Percentiles rank a stretch among this genome's conserved stretches.
Evolutionary conservation across 495 filamentous ascomycete species (phyloP).

Genomic region (Neurospora terricola): DNA sequence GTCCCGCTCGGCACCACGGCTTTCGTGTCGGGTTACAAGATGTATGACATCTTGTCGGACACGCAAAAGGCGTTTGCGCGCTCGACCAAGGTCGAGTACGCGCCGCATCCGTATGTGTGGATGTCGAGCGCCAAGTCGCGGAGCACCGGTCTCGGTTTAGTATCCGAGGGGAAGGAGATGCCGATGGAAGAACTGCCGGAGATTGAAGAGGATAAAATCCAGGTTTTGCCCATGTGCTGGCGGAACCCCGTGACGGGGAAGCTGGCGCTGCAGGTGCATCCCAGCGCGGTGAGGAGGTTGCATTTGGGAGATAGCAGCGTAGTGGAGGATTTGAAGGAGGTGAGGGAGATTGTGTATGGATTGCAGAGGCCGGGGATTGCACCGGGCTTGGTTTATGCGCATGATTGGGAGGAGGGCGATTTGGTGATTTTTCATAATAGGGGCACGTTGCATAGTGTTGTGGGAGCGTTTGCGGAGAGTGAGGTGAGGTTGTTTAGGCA

Average conservation of each 20-base stretch:
- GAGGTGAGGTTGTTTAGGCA: conserved; percentile 65
- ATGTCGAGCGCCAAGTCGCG: conserved; percentile 56
- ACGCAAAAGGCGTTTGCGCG: conserved; percentile 56
- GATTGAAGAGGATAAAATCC: conserved; percentile 54
- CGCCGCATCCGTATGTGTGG: conserved; percentile 70
- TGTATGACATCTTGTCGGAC: conserved; percentile 51
- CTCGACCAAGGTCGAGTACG: conserved; percentile 58
- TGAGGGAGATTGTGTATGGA: conserved; percentile 56
- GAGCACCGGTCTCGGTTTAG: conserved; percentile 55
- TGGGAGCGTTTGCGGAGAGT: conserved; percentile 59
- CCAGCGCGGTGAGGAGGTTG: conserved; percentile 54
- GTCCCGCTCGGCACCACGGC: conserved; percentile 69
- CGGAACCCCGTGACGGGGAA: conserved; percentile 58
- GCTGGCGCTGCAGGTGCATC: conserved; percentile 61
- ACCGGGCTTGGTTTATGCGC: conserved; percentile 55
- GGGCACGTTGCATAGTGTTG: conserved; percentile 60
- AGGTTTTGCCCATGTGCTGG: conserved; percentile 62
- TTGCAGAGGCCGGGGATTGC: conserved; percentile 63
- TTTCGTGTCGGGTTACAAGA: conserved; percentile 56
- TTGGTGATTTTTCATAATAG: conserved; percentile 67
- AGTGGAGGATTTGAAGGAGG: conserved; percentile 52
- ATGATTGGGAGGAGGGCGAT: conserved; percentile 68
- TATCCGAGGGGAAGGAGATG: conserved; percentile 51
- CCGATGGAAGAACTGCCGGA: conserved; percentile 46
- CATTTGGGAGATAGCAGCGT: conserved; percentile 52